phyloP scores from a whole-genome alignment of 2,329 filamentous ascomycete genomes.

The Akanthomyces lecanii region DNA sequence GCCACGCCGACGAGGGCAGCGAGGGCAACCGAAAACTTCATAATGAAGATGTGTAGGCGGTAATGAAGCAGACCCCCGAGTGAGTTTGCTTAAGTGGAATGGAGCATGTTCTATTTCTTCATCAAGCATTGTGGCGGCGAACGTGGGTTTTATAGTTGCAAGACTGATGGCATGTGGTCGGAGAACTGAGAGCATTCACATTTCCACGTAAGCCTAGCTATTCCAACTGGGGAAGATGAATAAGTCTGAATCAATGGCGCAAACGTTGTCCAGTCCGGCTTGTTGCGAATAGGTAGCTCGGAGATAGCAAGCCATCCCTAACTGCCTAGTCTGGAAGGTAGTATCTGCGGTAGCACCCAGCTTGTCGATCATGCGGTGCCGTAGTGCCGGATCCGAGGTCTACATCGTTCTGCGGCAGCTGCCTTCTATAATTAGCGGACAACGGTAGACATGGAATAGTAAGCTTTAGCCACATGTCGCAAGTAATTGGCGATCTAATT shows the following conservation, averaged over 20 bases:
- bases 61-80: background rate
- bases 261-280: background rate
- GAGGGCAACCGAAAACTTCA: background rate
- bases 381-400: background rate
- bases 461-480: background rate
- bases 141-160: background rate
- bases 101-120: background rate
- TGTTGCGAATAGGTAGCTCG: background rate
- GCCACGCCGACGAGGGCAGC: background rate
- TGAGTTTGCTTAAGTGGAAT: background rate
- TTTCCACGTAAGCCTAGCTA: background rate
- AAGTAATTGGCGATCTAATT: background rate
- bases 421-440: background rate
- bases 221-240: background rate
- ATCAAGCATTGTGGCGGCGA: background rate
- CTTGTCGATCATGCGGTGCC: slow-evolving; percentile 1
- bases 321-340: slow-evolving; percentile 6
- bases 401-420: background rate
- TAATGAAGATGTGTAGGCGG: background rate
- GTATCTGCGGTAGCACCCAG: background rate
- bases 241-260: background rate
- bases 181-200: background rate
- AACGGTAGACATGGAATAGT: background rate
- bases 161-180: background rate
- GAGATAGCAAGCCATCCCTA: background rate